Conservation (phyloP, 805 yeast species). For the Nakazawaea wickerhamii region DNA sequence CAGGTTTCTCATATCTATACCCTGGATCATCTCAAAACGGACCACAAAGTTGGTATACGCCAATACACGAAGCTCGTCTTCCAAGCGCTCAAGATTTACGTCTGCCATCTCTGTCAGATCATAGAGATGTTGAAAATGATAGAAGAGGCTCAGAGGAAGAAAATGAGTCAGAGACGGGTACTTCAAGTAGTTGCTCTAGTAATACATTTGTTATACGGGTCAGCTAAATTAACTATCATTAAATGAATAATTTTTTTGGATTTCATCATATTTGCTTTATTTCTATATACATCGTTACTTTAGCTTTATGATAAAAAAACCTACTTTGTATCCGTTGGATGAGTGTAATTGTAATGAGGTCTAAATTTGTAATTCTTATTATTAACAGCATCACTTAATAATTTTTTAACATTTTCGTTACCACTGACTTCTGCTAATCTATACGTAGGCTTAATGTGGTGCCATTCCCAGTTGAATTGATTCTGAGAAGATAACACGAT, state of each 20-base stretch:
- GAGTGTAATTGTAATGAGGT: constrained; percentile 5
- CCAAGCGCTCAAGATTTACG: background rate
- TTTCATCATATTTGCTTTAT: too few species aligned
- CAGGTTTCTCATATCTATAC: background rate
- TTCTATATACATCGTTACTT: background rate
- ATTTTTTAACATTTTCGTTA: constrained; percentile 28
- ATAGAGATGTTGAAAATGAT: background rate
- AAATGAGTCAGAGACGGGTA: background rate
- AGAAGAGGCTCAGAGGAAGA: background rate
- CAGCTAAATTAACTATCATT: background rate
- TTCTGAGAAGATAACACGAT: constrained; percentile 61
- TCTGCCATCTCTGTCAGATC: background rate
- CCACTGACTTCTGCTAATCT: constrained; percentile 37
- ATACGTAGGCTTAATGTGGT: constrained; percentile 38
- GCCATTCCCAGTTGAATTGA: constrained; percentile 64
- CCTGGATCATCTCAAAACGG: background rate
- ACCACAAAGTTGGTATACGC: background rate
- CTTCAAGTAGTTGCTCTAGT: background rate
- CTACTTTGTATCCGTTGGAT: background rate
- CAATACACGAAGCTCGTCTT: background rate
- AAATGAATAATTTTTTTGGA: background rate
- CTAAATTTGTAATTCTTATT: constrained; percentile 6
- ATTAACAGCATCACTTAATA: constrained; percentile 13
- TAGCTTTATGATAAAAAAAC: background rate
- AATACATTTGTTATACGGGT: background rate